Percentiles rank a stretch among this genome's conserved stretches.
Evolutionary conservation across 176 grass and related monocot genomes (phyloP).

Genomic region (Echinochloa phyllopogon): DNA sequence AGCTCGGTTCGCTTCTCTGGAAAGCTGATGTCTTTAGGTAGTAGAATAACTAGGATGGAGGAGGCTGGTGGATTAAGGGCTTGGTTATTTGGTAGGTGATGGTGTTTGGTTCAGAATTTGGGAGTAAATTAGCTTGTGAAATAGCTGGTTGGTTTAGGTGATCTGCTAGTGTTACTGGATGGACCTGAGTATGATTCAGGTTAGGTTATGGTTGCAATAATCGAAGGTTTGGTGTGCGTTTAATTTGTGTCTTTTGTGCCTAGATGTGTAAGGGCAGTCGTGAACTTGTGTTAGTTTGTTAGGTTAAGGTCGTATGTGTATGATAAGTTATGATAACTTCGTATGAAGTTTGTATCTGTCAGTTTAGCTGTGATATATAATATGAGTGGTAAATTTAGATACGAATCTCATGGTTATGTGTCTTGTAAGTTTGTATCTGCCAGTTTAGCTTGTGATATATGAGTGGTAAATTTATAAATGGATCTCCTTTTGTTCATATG

Average conservation of each 20-base stretch:
- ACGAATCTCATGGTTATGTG: neutral
- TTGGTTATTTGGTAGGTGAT: constrained; percentile 18
- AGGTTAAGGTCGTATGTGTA: constrained; percentile 12
- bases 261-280: neutral
- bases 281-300: neutral
- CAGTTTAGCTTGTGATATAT: neutral
- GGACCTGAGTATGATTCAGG: neutral
- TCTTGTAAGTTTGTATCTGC: neutral
- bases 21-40: constrained; percentile 5
- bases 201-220: constrained; percentile 23
- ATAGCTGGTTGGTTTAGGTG: constrained; percentile 2
- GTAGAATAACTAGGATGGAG: constrained; percentile 14
- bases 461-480: neutral
- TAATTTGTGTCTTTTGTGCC: constrained; percentile 5
- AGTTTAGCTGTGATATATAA: neutral
- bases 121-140: neutral
- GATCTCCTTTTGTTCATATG: neutral
- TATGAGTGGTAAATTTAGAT: neutral
- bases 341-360: neutral
- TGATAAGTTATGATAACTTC: neutral
- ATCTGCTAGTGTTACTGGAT: neutral
- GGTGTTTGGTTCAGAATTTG: constrained; percentile 16
- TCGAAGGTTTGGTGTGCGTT: neutral
- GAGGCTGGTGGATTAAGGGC: neutral
- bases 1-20: constrained; percentile 34